These are phyloP conservation scores for Chiua virens DNA, from an alignment of 768 basidiomycete genomes.

Conservation along the genomic window DNA sequence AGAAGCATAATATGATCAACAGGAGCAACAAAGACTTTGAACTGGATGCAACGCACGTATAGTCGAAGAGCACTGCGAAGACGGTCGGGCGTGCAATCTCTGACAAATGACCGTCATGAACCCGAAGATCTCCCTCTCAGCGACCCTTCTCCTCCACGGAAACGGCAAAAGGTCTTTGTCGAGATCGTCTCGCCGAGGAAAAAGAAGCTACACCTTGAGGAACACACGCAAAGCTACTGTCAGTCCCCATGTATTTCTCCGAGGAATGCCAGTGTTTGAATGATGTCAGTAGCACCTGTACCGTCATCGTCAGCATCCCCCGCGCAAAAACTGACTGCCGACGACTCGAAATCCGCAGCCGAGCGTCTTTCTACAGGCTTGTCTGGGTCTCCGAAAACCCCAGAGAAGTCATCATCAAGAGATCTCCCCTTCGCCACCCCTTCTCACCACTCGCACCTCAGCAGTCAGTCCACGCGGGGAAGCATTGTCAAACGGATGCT, in stretches of 20 bases:
- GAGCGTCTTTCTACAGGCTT: no score
- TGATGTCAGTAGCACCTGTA: no score
- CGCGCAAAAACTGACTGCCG: no score
- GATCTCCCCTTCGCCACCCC: conserved; percentile 28
- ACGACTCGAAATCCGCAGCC: no score
- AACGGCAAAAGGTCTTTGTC: conserved; percentile 33
- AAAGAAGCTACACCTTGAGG: neutral
- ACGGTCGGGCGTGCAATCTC: conserved; percentile 2
- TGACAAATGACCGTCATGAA: neutral
- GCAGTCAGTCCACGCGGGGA: conserved; percentile 35
- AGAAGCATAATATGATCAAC: no score
- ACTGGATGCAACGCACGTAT: conserved; percentile 39
- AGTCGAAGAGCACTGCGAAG: conserved; percentile 26
- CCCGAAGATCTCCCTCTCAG: neutral
- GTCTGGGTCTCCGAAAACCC: conserved; percentile 5
- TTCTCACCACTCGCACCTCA: no score
- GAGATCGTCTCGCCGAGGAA: conserved; percentile 24
- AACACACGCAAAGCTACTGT: no score
- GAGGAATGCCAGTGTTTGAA: no score
- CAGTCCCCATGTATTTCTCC: no score
- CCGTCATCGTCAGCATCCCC: no score
- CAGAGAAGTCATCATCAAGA: conserved; percentile 5
- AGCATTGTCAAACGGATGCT: conserved; percentile 71
- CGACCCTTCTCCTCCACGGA: conserved; percentile 21
- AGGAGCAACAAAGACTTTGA: no score